Evolutionary conservation across 768 basidiomycete species (phyloP), one percentile per base, ranked within the genome.

Genomic region (Rhizopogon sp.): DNA sequence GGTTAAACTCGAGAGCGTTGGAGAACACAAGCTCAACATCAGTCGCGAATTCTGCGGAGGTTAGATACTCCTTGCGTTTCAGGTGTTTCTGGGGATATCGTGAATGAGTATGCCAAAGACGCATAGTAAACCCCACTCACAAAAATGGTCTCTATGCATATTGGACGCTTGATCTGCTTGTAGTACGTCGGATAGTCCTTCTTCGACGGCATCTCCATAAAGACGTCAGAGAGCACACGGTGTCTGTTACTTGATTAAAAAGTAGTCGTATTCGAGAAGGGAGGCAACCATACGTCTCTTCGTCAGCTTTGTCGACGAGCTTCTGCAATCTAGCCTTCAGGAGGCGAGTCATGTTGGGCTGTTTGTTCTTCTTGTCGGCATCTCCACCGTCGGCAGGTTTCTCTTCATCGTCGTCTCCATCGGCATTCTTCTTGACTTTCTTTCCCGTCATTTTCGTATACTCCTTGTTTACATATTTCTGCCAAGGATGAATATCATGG

Each of bases 21-120:
- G 83, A 80, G 71, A 94, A 96, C 25, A 98, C 88, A 41, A 94
- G 79, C 62, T 94, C 91, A 13, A 95, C 87, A 56, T 98, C 95
- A 8, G 81, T 82, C 43, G 87, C 86, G 64, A 95, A 96, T 25
- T 88, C 85, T 4, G 79, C 74, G 5, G 81, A 72, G 2, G 76
- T 79, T 20, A 66, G 63, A 65, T 96, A 98, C 60, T 88, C 85
- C 66, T 92, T 89, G 54, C 82, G 82, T 64, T 90, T 87, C 59
- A 96, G 74, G 47, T 81, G 83, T 81, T 85, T 87, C 94, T 98
- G 61, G 29, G 33, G 17, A 25, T 14, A 59, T 25, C 5, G 52
- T 59, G 29, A 17, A 58, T 42, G 16, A 7, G 8, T 31, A 14
- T 8, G 51, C 45, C 10, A n/a, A 53, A 39, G 28, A 31, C 28